Conservation (phyloP, 1,284 basidiomycete species). For the Bondarzewia mesenterica region DNA sequence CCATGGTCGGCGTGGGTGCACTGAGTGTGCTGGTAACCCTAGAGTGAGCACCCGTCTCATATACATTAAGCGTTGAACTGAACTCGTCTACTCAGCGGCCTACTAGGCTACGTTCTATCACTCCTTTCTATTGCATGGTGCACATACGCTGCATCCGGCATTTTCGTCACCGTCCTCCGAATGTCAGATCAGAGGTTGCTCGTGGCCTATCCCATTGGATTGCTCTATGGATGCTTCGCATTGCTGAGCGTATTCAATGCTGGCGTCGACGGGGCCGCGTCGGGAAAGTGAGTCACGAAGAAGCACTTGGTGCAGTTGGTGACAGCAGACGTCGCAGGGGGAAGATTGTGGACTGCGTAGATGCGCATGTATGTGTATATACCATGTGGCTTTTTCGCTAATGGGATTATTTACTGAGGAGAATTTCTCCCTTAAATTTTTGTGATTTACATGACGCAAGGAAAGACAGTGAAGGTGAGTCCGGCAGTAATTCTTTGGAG, state of each 20-base stretch:
- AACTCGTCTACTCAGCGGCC: slow-evolving; percentile 48
- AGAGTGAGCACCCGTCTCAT: no score
- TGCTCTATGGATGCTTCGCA: slow-evolving; percentile 90
- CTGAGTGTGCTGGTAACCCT: slow-evolving; percentile 84
- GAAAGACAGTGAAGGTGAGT: no score
- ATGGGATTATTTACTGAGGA: not conserved
- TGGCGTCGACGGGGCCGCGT: slow-evolving; percentile 19
- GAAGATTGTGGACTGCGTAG: not conserved
- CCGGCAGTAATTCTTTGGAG: no score
- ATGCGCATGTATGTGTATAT: not conserved
- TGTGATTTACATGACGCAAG: no score
- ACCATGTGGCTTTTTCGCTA: not conserved
- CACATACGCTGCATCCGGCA: slow-evolving; percentile 89
- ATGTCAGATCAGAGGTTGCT: slow-evolving; percentile 92
- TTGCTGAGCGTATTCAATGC: slow-evolving; percentile 78
- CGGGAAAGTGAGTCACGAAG: slow-evolving; percentile 1
- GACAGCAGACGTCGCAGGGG: not conserved
- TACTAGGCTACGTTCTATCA: slow-evolving; percentile 79
- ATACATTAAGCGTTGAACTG: slow-evolving; percentile 9
- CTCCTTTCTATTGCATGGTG: slow-evolving; percentile 86
- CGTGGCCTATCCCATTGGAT: slow-evolving; percentile 88
- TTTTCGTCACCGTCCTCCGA: slow-evolving; percentile 87
- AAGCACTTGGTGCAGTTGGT: no score
- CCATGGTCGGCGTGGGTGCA: slow-evolving; percentile 93
- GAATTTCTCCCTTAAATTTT: no score